Evolutionary conservation across 2,329 filamentous ascomycete genomes (phyloP).

Genomic region (Paecilomyces sp.): DNA sequence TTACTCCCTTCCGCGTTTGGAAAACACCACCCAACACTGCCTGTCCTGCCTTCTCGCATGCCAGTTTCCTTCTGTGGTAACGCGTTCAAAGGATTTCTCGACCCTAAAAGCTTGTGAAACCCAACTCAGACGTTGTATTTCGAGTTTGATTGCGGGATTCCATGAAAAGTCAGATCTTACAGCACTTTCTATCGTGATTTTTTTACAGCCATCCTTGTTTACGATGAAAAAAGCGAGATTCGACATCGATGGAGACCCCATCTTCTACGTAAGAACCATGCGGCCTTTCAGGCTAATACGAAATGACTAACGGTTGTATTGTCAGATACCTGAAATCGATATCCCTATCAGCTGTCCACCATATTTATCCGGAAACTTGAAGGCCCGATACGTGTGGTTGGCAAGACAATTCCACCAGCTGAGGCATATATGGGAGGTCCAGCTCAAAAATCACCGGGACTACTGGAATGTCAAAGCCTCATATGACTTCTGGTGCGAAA

Average conservation of each 20-base stretch:
- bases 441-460: constrained; percentile 8
- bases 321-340: constrained; percentile 7
- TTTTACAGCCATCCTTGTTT: neutral
- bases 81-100: neutral
- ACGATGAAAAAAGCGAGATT: neutral
- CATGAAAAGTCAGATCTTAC: neutral
- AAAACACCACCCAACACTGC: neutral
- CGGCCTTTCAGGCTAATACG: neutral
- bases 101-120: neutral
- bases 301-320: neutral
- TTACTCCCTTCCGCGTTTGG: neutral
- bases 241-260: constrained; percentile 6
- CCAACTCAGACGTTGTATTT: too few species aligned
- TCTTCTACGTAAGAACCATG: constrained; percentile 5
- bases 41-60: neutral
- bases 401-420: constrained; percentile 7
- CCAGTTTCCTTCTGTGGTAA: neutral
- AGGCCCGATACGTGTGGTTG: constrained; percentile 6
- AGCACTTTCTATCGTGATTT: neutral
- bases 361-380: constrained; percentile 2
- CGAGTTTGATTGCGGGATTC: neutral
- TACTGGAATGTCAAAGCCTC: constrained; percentile 9
- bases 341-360: constrained; percentile 1
- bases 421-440: constrained; percentile 11
- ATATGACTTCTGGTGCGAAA: constrained; percentile 11